phyloP scores from a whole-genome alignment of 2,329 filamentous ascomycete genomes.

The Didymellaceae sp. region DNA sequence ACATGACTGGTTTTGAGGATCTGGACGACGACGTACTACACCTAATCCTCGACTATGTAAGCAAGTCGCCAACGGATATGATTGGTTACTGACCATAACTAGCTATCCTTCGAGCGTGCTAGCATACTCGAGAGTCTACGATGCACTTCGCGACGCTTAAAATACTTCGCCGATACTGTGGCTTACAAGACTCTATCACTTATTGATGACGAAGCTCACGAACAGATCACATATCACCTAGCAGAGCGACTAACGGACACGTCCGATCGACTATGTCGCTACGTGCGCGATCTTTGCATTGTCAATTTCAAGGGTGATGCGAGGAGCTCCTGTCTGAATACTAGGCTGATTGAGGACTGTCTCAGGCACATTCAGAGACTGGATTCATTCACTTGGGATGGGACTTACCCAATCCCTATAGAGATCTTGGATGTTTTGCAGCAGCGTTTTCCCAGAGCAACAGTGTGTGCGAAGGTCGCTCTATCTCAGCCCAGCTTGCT shows the following conservation, averaged over 20 bases:
- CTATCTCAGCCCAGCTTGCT: conserved; percentile 13
- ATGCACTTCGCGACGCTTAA: conserved; percentile 19
- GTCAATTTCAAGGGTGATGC: conserved; percentile 24
- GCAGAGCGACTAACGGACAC: conserved; percentile 19
- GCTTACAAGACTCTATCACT: conserved; percentile 16
- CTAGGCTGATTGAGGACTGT: conserved; percentile 8
- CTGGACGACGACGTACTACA: conserved; percentile 27
- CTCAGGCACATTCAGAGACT: conserved; percentile 17
- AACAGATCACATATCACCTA: conserved; percentile 19
- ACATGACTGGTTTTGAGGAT: conserved; percentile 21
- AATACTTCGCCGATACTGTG: conserved; percentile 22
- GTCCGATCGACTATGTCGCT: conserved; percentile 12
- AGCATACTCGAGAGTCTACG: conserved; percentile 11
- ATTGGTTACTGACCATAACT: conserved; percentile 6
- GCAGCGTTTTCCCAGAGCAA: conserved; percentile 13
- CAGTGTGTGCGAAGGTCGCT: conserved; percentile 11
- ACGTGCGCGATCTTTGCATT: conserved; percentile 22
- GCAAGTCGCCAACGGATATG: not conserved
- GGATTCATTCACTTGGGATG: conserved; percentile 21
- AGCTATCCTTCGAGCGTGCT: conserved; percentile 18
- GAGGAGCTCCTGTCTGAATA: conserved; percentile 26
- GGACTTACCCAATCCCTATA: conserved; percentile 11
- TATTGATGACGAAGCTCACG: conserved; percentile 18
- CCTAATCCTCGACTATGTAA: conserved; percentile 24
- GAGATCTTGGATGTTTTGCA: conserved; percentile 3